These are phyloP conservation scores for Penicillium goetzii DNA, from an alignment of 495 filamentous ascomycete genomes.

Conservation along the genomic window DNA sequence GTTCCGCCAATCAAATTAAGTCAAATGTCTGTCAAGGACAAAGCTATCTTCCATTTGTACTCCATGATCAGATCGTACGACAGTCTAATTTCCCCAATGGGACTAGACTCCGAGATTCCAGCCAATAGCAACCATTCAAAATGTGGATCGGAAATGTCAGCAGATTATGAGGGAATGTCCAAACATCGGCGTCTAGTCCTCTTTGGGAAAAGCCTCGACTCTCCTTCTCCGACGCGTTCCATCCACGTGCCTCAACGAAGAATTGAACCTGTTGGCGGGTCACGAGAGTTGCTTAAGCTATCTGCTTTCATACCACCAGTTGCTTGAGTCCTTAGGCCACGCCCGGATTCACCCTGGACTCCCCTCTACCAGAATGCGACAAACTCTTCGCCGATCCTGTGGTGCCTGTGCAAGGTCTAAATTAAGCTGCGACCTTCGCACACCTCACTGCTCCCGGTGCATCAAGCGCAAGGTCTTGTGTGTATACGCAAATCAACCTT, in stretches of 20 bases:
- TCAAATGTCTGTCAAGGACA: background rate
- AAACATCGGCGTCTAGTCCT: conserved; percentile 33
- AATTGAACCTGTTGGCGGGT: background rate
- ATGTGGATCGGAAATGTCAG: background rate
- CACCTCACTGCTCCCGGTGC: conserved; percentile 55
- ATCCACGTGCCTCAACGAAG: conserved; percentile 1
- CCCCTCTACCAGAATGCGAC: conserved; percentile 40
- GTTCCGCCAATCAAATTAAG: conserved; percentile 1
- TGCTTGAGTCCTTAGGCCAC: background rate
- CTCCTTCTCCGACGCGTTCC: conserved; percentile 1
- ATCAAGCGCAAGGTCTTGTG: conserved; percentile 46
- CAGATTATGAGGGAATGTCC: background rate
- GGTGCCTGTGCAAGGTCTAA: conserved; percentile 53
- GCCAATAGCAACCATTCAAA: background rate
- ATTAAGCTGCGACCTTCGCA: conserved; percentile 51
- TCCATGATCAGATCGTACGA: conserved; percentile 4
- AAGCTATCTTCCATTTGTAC: too few relatives aligned
- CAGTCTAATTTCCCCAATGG: conserved; percentile 21
- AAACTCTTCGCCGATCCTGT: conserved; percentile 55
- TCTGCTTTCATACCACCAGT: background rate
- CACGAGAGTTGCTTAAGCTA: background rate
- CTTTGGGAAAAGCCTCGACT: conserved; percentile 8
- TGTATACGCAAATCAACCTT: conserved; percentile 53
- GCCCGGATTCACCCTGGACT: background rate
- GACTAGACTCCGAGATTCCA: conserved; percentile 32